Evolutionary conservation across 768 basidiomycete genomes (phyloP).

Genomic region (Lentinula raphanica): DNA sequence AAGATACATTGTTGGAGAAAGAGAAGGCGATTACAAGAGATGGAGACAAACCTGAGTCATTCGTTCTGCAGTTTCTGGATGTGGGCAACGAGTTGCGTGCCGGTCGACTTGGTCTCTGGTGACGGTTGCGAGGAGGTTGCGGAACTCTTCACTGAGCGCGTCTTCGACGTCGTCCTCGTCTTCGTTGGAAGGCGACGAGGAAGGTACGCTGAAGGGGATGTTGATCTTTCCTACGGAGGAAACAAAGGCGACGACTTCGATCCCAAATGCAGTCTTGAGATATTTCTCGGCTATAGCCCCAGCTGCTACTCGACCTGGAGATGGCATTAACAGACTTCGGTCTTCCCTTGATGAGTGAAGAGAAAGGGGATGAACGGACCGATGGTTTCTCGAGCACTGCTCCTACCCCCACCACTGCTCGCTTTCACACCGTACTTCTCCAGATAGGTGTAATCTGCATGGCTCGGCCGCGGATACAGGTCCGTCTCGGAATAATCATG

Average conservation of each 20-base stretch:
- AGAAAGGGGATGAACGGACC: constrained; percentile 44
- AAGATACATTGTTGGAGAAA: no score
- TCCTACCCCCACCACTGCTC: constrained; percentile 91
- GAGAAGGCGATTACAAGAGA: constrained; percentile 8
- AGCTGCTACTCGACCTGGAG: constrained; percentile 86
- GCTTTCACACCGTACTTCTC: constrained; percentile 98
- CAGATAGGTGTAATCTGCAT: constrained; percentile 97
- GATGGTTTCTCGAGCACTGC: constrained; percentile 94
- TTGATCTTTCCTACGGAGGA: constrained; percentile 92
- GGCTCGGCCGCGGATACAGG: constrained; percentile 92
- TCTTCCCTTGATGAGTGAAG: not conserved
- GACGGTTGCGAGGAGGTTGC: constrained; percentile 69
- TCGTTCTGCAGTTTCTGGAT: constrained; percentile 77
- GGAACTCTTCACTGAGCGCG: constrained; percentile 77
- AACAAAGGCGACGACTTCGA: constrained; percentile 97
- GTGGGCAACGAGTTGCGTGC: constrained; percentile 84
- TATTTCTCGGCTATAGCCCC: constrained; percentile 98
- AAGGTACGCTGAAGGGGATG: constrained; percentile 49
- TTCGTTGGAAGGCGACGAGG: constrained; percentile 37
- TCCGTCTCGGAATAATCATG: constrained; percentile 99
- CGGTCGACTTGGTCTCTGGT: constrained; percentile 87
- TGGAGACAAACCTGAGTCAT: constrained; percentile 65
- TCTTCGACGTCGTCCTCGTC: constrained; percentile 65
- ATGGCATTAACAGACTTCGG: constrained; percentile 2
- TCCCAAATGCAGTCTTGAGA: constrained; percentile 76